Base-by-base conservation (phyloP, 352 stramenopile genomes). In the Pythium chondricola region DNA sequence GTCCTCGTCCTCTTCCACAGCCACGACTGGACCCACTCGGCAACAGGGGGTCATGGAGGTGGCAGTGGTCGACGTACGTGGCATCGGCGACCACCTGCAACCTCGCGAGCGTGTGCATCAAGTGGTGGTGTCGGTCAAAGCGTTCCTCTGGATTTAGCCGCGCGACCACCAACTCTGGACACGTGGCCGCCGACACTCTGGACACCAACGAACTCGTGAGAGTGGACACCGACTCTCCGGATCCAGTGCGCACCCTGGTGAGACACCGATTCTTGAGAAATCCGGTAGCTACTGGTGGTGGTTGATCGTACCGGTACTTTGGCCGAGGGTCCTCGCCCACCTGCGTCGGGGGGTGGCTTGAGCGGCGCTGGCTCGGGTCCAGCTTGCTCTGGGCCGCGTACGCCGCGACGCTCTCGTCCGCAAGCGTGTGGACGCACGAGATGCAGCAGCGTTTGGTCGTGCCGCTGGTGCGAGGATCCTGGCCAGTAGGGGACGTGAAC, bases 31-130 rank as follows among this genome's bases (percentile, higher is more conserved):
- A n/a, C n/a, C n/a, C n/a, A n/a, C n/a, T n/a, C n/a, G n/a, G n/a
- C n/a, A n/a, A n/a, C n/a, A n/a, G n/a, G n/a, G n/a, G n/a, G n/a
- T n/a, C n/a, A n/a, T n/a, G n/a, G n/a, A n/a, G n/a, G n/a, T n/a
- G n/a, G n/a, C n/a, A n/a, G n/a, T 62, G 54, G 22, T 13, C 29
- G 5, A 21, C 17, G 33, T 52, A 52, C 13, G 54, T 62, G 1
- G 54, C 45, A 16, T 62, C 54, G 1, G 54, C 54, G 16, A 62
- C 40, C 25, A 41, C 21, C 29, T 62, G 54, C 0, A 62, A 33
- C 2, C 42, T 24, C 1, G 39, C 22, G 39, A 62, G 40, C 14
- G 46, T 48, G 4, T 56, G 41, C 4, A 39, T 24, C 16, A 62
- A 30, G 42, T 49, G 45, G 29, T 7, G 35, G 17, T 20, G 35